Conservation (phyloP, 2,329 filamentous ascomycete genomes). For the Chaetomium globosum region DNA sequence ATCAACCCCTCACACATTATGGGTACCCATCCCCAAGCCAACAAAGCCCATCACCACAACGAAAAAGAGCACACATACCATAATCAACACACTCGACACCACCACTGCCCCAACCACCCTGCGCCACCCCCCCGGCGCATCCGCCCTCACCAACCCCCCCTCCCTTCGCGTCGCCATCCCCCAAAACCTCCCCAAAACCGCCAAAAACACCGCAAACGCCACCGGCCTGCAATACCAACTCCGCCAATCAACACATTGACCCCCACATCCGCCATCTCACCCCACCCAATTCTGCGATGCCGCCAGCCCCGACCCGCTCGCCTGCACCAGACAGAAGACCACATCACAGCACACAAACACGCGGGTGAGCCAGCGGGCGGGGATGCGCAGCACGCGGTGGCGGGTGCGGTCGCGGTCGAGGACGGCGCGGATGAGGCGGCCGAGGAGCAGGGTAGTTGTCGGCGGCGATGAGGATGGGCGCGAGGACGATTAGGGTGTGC, state of each 20-base stretch:
- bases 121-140: constrained; percentile 43
- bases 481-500: constrained; percentile 40
- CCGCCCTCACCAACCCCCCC: constrained; percentile 25
- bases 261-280: constrained; percentile 43
- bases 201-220: constrained; percentile 47
- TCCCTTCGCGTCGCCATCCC: constrained; percentile 34
- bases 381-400: constrained; percentile 42
- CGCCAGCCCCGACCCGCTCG: constrained; percentile 49
- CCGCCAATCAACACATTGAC: constrained; percentile 48
- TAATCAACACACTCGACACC: constrained; percentile 49
- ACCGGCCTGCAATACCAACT: constrained; percentile 48
- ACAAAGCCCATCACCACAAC: too few species aligned
- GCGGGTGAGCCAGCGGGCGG: constrained; percentile 46
- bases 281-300: constrained; percentile 50
- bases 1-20: background rate
- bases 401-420: constrained; percentile 1
- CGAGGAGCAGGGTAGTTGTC: constrained; percentile 56
- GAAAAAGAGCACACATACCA: constrained; percentile 43
- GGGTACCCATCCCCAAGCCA: background rate
- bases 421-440: constrained; percentile 47
- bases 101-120: constrained; percentile 49
- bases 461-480: constrained; percentile 53
- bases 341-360: constrained; percentile 53
- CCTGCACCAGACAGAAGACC: constrained; percentile 50
- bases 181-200: constrained; percentile 47